Evolutionary conservation across 805 yeast species (phyloP), one percentile per base, ranked within the genome.

Genomic region (Isabelozyma pseudorhagii): DNA sequence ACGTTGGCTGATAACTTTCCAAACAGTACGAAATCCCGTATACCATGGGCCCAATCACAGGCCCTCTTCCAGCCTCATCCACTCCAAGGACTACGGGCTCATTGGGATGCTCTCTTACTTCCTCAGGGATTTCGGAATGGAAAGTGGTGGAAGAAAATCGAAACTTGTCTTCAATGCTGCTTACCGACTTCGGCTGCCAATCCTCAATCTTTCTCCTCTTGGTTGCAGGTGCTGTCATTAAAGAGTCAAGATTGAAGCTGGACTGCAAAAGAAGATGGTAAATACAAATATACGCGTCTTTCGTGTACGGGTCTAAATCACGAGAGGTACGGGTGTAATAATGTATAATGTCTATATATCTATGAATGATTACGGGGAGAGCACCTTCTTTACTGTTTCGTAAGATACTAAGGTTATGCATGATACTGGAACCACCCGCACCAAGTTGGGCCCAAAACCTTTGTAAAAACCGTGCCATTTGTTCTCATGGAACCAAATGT

Each of bases 41-140:
- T 1, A 94, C 99, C 99, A 94, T 94, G 0, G 98, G 96, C 0
- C 99, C 99, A 40, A 96, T 60, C 0, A 96, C 97, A 0, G 99
- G 99, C 0, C 99, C 99, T 56, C 99, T 78, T 0, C 99, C 99
- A 0, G 99, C 99, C 64, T 94, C 99, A 66, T 94, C 99, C 1
- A 94, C 96, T 1, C 99, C 99, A 9, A 94, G 67, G 8, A 84
- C 76, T 1, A 84, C 78, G 0, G 78, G 72, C 10, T 66, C 71
- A 1, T 56, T 50, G 1, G 73, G 69, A 40, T 69, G 53, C 10
- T 60, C 60, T 10, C 48, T 34, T 15, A 81, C 62, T 8, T 42
- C 51, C 3, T 42, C 46, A 0, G 91, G 91, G 2, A 84, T 67
- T 0, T 66, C 69, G 0, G 88, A 75, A 40, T 65, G 69, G 57